A percentile compares a stretch with the other conserved stretches of the same genome.
Evolutionary conservation across 2,329 filamentous ascomycete species (phyloP).

Genomic region (Venturia carpophila): DNA sequence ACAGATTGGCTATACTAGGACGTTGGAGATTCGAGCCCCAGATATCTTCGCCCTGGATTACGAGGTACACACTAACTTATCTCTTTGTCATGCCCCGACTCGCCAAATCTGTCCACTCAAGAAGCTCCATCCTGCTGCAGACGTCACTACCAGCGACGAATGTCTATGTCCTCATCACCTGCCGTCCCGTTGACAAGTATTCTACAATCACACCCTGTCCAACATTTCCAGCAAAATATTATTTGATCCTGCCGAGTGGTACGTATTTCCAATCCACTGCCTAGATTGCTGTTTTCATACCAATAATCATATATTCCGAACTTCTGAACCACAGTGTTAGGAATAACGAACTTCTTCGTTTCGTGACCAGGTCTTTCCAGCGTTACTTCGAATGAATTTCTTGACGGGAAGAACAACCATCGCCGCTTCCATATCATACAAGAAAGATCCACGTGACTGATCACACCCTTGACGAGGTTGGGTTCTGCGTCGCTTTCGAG

Average conservation of each 20-base stretch:
- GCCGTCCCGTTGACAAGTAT: background rate
- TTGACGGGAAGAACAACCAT: background rate
- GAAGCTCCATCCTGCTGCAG: too few species aligned
- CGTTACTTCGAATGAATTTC: background rate
- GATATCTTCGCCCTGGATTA: background rate
- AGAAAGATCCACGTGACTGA: background rate
- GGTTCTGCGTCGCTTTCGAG: background rate
- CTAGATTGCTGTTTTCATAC: background rate
- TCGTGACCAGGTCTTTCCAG: conserved; percentile 1
- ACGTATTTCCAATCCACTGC: background rate
- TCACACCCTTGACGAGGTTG: background rate
- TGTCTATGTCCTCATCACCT: background rate
- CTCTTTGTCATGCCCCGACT: background rate
- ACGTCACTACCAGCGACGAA: background rate
- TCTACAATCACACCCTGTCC: background rate
- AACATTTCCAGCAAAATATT: background rate
- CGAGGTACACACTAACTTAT: background rate
- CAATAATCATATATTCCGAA: background rate
- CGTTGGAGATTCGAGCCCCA: background rate
- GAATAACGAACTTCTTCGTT: background rate
- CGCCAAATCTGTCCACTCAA: background rate
- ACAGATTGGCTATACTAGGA: background rate
- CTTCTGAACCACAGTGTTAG: background rate
- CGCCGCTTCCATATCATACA: background rate
- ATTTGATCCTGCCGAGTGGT: background rate